Conservation (phyloP, 176 grass and related monocot genomes). For the Pontederia paniculata region DNA sequence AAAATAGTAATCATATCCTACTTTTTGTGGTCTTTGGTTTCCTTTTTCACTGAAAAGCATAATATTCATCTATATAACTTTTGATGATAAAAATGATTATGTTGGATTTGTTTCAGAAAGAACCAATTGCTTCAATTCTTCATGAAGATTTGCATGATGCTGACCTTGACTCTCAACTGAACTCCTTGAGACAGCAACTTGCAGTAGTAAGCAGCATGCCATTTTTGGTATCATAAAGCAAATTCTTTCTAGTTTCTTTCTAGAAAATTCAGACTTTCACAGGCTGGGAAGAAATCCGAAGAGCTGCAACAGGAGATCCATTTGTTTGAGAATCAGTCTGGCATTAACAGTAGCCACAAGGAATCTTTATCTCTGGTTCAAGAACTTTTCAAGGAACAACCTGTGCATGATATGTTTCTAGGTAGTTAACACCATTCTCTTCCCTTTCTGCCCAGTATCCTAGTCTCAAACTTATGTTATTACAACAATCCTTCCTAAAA, state of each 20-base stretch:
- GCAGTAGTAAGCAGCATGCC: conserved; percentile 17
- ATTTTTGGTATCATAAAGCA: background rate
- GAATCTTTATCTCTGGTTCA: conserved; percentile 31
- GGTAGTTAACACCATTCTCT: conserved; percentile 6
- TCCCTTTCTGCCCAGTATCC: background rate
- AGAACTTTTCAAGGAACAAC: conserved; percentile 29
- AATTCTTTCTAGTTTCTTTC: conserved; percentile 4
- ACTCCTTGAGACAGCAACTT: conserved; percentile 39
- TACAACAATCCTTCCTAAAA: no score
- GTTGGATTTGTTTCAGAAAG: conserved; percentile 22
- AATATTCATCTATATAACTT: background rate
- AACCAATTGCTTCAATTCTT: conserved; percentile 17
- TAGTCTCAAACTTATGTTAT: background rate
- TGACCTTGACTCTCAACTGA: conserved; percentile 25
- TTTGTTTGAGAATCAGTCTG: conserved; percentile 34
- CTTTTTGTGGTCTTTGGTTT: background rate
- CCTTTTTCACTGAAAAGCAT: background rate
- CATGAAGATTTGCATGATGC: conserved; percentile 14
- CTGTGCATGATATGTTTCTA: conserved; percentile 29
- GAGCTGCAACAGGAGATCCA: conserved; percentile 29
- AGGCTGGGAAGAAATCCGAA: conserved; percentile 43
- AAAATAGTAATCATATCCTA: no score
- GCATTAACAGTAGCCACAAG: conserved; percentile 19
- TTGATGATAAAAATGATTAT: background rate
- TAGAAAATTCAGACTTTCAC: conserved; percentile 14